Percentiles rank a stretch among this genome's conserved stretches.
Conservation (phyloP, 2,329 filamentous ascomycete genomes). For the Thielaviopsis punctulata region DNA sequence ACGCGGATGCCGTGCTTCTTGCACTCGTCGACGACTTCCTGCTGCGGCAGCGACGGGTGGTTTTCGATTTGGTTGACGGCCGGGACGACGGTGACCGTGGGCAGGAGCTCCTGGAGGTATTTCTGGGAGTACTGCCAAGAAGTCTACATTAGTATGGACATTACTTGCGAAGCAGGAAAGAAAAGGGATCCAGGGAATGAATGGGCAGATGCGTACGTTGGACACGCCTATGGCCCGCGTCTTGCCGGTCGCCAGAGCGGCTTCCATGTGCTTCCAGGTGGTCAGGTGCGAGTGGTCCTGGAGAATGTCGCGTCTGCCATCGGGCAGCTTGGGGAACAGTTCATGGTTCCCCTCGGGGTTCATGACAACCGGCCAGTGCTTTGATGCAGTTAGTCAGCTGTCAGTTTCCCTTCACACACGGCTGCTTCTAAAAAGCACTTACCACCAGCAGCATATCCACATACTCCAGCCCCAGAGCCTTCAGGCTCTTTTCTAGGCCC, state of each 20-base stretch:
- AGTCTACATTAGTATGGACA: not conserved
- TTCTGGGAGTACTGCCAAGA: conserved; percentile 31
- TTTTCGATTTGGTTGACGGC: conserved; percentile 61
- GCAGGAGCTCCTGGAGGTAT: conserved; percentile 38
- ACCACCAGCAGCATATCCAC: conserved; percentile 62
- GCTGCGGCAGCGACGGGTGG: conserved; percentile 53
- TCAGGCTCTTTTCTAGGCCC: conserved; percentile 54
- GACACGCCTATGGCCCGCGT: conserved; percentile 35
- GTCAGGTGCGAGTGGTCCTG: conserved; percentile 51
- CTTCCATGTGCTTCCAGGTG: conserved; percentile 65
- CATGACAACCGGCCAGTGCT: conserved; percentile 69
- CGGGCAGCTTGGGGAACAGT: conserved; percentile 54
- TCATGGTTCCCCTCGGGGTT: conserved; percentile 62
- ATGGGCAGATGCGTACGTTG: conserved; percentile 24
- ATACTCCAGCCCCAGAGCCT: conserved; percentile 59
- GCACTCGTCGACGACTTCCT: conserved; percentile 54
- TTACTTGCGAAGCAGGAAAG: not conserved
- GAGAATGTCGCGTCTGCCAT: conserved; percentile 60
- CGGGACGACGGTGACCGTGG: conserved; percentile 35
- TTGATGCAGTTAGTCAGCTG: not conserved
- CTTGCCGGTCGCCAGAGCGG: conserved; percentile 42
- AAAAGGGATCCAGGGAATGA: not conserved
- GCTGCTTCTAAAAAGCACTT: too few relatives aligned
- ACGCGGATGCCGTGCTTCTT: conserved; percentile 50
- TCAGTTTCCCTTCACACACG: too few relatives aligned